Evolutionary conservation across 2,329 filamentous ascomycete genomes (phyloP).

Genomic region (Cladosporium sp.): DNA sequence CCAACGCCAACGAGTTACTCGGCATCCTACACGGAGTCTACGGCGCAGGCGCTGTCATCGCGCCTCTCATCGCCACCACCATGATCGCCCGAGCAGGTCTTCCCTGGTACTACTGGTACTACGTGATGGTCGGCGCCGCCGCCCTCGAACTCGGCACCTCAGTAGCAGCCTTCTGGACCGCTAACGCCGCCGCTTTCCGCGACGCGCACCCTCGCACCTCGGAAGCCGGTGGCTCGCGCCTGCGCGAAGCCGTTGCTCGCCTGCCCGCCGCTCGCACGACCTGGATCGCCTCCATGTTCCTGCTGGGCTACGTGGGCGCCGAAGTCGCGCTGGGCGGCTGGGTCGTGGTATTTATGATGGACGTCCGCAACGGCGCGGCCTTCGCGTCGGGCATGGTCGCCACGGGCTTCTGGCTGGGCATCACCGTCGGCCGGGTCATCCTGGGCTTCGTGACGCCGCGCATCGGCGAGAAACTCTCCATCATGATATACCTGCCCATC

Average conservation of each 20-base stretch:
- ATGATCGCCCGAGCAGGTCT: slow-evolving; percentile 65
- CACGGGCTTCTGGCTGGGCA: slow-evolving; percentile 81
- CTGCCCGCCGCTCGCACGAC: slow-evolving; percentile 56
- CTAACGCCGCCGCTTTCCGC: slow-evolving; percentile 60
- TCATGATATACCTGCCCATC: slow-evolving; percentile 62
- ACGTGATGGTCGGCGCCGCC: slow-evolving; percentile 66
- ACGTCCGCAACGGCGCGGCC: slow-evolving; percentile 65
- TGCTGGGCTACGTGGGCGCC: slow-evolving; percentile 75
- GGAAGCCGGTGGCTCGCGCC: slow-evolving; percentile 48
- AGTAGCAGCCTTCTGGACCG: slow-evolving; percentile 62
- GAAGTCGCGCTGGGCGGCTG: slow-evolving; percentile 78
- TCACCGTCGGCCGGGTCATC: slow-evolving; percentile 71
- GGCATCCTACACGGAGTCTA: slow-evolving; percentile 73
- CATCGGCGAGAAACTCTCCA: slow-evolving; percentile 67
- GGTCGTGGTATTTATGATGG: slow-evolving; percentile 87
- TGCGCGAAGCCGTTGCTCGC: slow-evolving; percentile 52
- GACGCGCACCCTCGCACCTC: slow-evolving; percentile 48
- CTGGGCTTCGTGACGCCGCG: slow-evolving; percentile 75
- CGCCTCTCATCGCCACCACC: slow-evolving; percentile 69
- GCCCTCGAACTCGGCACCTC: slow-evolving; percentile 57
- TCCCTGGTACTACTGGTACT: slow-evolving; percentile 74
- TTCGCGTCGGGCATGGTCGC: slow-evolving; percentile 74
- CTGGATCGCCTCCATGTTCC: slow-evolving; percentile 72
- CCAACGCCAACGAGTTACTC: slow-evolving; percentile 70
- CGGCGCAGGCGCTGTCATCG: slow-evolving; percentile 68